These are phyloP conservation scores for Sphaerulina musiva DNA, from an alignment of 2,329 filamentous ascomycete species.

Conservation along the genomic window DNA sequence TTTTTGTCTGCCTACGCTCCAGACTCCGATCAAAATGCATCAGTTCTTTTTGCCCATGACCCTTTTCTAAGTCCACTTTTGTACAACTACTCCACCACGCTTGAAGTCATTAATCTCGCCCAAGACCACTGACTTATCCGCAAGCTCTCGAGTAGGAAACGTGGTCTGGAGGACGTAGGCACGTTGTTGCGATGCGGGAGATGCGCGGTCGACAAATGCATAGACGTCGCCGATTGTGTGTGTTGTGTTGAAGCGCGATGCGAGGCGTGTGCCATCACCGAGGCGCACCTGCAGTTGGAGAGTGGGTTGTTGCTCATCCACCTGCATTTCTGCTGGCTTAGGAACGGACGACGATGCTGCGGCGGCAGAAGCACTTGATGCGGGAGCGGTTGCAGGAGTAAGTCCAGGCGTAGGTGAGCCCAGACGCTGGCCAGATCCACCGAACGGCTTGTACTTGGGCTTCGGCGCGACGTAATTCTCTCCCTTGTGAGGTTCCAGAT, in stretches of 20 bases:
- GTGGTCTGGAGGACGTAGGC: constrained; percentile 72
- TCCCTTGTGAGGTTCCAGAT: constrained; percentile 65
- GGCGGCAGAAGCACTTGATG: constrained; percentile 32
- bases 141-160: constrained; percentile 75
- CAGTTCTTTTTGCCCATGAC: background rate
- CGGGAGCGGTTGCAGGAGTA: constrained; percentile 29
- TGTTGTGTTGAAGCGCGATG: constrained; percentile 74
- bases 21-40: background rate
- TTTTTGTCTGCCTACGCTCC: background rate
- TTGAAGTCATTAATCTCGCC: constrained; percentile 47
- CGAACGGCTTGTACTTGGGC: constrained; percentile 69
- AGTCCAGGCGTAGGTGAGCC: constrained; percentile 69
- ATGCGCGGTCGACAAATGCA: constrained; percentile 62
- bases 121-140: constrained; percentile 51
- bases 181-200: constrained; percentile 45
- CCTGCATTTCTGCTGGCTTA: constrained; percentile 40
- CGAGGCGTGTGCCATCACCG: constrained; percentile 67
- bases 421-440: constrained; percentile 64
- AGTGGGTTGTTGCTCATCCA: constrained; percentile 62
- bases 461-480: constrained; percentile 68
- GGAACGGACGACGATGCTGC: constrained; percentile 31
- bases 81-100: constrained; percentile 50
- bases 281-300: constrained; percentile 70
- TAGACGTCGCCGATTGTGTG: constrained; percentile 75
- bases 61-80: constrained; percentile 45